Percentiles rank a stretch among this genome's conserved stretches.
phyloP scores from a whole-genome alignment of 305 asterid species.

The Rubia occidens region DNA sequence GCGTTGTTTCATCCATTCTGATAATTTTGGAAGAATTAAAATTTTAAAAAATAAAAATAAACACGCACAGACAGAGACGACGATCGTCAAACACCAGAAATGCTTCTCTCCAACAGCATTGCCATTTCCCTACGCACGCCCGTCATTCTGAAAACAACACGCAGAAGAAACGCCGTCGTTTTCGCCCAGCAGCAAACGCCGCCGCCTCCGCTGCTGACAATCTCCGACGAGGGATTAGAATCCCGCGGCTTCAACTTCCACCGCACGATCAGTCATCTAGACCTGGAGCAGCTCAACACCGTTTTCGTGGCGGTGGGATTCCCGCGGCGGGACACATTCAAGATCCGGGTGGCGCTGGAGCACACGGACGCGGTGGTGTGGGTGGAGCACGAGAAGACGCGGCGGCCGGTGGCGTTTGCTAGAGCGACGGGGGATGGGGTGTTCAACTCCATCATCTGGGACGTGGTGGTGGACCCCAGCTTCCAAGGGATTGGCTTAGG shows the following conservation, averaged over 20 bases:
- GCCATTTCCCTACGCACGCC: constrained; percentile 22
- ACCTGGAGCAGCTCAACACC: constrained; percentile 76
- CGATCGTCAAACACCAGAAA: constrained; percentile 6
- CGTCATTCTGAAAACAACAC: constrained; percentile 19
- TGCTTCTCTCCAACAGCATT: constrained; percentile 50
- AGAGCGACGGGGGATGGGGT: constrained; percentile 95
- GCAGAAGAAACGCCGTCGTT: constrained; percentile 21
- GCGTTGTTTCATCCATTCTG: background rate
- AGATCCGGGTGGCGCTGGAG: constrained; percentile 63
- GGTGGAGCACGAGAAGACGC: constrained; percentile 58
- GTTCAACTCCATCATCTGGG: constrained; percentile 87
- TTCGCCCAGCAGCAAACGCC: constrained; percentile 26
- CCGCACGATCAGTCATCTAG: constrained; percentile 39
- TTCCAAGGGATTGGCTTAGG: constrained; percentile 86
- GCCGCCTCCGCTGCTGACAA: constrained; percentile 23
- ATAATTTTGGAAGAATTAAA: background rate
- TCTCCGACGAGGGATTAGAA: constrained; percentile 51
- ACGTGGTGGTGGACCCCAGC: constrained; percentile 91
- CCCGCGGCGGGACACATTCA: constrained; percentile 69
- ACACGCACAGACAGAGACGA: background rate
- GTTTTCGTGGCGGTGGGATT: constrained; percentile 80
- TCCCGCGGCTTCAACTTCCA: constrained; percentile 78
- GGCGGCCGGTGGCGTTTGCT: constrained; percentile 86
- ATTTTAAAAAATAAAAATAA: background rate
- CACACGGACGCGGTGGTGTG: constrained; percentile 74